Evolutionary conservation across 768 basidiomycete species (phyloP).

Genomic region (Hygrocybe coccinea): DNA sequence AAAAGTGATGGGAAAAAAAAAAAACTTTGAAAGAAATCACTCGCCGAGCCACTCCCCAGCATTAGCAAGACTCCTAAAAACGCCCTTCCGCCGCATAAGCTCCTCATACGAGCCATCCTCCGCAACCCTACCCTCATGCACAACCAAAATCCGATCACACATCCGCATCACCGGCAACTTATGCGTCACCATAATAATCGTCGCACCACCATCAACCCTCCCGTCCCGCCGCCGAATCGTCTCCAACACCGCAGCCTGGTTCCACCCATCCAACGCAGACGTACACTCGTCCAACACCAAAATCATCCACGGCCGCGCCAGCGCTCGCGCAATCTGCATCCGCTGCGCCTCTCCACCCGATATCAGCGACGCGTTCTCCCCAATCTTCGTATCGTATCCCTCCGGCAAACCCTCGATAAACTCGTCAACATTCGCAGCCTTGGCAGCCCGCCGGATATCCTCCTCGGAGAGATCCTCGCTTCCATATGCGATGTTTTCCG

Average conservation of each 20-base stretch:
- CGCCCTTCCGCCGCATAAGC: constrained; percentile 60
- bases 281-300: constrained; percentile 94
- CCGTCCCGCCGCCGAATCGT: constrained; percentile 60
- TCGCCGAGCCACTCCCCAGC: constrained; percentile 58
- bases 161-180: constrained; percentile 84
- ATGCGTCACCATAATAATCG: constrained; percentile 91
- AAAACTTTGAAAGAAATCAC: no score
- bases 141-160: constrained; percentile 84
- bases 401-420: constrained; percentile 75
- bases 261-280: constrained; percentile 78
- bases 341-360: constrained; percentile 96
- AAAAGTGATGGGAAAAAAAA: no score
- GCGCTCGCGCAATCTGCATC: constrained; percentile 86
- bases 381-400: constrained; percentile 82
- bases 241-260: constrained; percentile 77
- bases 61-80: constrained; percentile 72
- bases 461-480: constrained; percentile 41
- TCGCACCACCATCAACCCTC: constrained; percentile 40
- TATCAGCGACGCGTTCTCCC: constrained; percentile 84
- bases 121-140: constrained; percentile 67
- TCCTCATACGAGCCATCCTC: constrained; percentile 76
- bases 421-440: no score
- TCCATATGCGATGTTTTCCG: constrained; percentile 88
- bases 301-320: constrained; percentile 65
- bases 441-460: constrained; percentile 70